Evolutionary conservation across 108 stramenopile genomes (phyloP).

Genomic region (Cyclotella choctawhatcheeana): DNA sequence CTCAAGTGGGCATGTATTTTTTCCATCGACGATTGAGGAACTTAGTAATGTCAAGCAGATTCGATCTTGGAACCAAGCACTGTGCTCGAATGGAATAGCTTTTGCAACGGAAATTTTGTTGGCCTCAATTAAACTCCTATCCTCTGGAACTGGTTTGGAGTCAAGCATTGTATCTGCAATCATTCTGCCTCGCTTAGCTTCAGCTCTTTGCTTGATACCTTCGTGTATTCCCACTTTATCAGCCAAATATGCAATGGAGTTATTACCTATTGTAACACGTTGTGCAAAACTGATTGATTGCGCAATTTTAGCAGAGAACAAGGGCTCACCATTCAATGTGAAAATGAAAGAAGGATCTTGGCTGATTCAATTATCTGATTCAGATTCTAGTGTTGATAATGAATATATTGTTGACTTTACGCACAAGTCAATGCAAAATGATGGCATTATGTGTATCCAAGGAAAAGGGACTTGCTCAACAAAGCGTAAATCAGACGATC

Average conservation of each 20-base stretch:
- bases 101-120: conserved; percentile 53
- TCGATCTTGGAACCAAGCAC: conserved; percentile 53
- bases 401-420: conserved; percentile 69
- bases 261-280: conserved; percentile 63
- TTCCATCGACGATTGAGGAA: conserved; percentile 36
- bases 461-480: too few relatives aligned
- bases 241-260: conserved; percentile 57
- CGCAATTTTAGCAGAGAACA: conserved; percentile 23
- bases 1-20: conserved; percentile 61
- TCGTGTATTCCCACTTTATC: conserved; percentile 78
- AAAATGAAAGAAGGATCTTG: conserved; percentile 65
- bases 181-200: conserved; percentile 67
- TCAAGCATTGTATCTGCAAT: conserved; percentile 22
- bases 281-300: conserved; percentile 52
- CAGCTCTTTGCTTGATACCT: conserved; percentile 67
- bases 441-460: too few relatives aligned
- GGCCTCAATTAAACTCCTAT: conserved; percentile 36
- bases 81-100: conserved; percentile 61
- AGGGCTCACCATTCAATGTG: conserved; percentile 26
- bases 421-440: conserved; percentile 1
- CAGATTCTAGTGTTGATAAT: conserved; percentile 42
- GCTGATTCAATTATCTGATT: conserved; percentile 55
- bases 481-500: conserved; percentile 72
- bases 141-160: conserved; percentile 5
- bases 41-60: conserved; percentile 23